These are phyloP conservation scores for Termitomyces heimii DNA, from an alignment of 768 basidiomycete species.

Conservation along the genomic window DNA sequence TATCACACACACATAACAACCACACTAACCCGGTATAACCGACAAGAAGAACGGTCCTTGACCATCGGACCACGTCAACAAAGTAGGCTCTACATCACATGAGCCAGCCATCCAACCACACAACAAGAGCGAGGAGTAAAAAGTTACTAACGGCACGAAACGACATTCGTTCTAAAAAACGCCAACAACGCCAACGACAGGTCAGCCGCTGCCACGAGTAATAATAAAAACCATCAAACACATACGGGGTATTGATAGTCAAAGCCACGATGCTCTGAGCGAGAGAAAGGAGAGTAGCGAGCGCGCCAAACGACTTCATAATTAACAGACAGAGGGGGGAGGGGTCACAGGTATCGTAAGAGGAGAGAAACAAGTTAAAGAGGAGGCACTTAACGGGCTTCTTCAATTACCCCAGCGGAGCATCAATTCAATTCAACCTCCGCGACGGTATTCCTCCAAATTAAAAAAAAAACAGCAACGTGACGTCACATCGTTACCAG, in stretches of 20 bases:
- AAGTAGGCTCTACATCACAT: conserved; percentile 57
- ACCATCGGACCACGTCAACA: conserved; percentile 50
- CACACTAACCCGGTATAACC: conserved; percentile 54
- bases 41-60: conserved; percentile 51
- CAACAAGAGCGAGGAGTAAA: too few relatives aligned
- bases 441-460: too few relatives aligned
- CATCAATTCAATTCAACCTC: conserved; percentile 13
- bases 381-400: too few relatives aligned
- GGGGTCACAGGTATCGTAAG: conserved; percentile 7
- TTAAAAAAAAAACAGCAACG: too few relatives aligned
- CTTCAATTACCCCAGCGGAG: conserved; percentile 12
- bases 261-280: conserved; percentile 32
- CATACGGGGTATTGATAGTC: conserved; percentile 65
- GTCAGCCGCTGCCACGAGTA: too few relatives aligned
- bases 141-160: conserved; percentile 43
- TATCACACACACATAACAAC: not conserved
- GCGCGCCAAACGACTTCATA: conserved; percentile 33
- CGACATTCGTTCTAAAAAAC: conserved; percentile 32
- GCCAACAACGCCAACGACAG: too few relatives aligned
- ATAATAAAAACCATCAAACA: too few relatives aligned
- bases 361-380: too few relatives aligned
- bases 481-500: not conserved
- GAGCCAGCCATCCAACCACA: not conserved
- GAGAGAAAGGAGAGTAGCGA: conserved; percentile 30
- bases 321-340: conserved; percentile 9